Conservation (phyloP, 306 rosid genomes). For the Pterocarpus santalinus region DNA sequence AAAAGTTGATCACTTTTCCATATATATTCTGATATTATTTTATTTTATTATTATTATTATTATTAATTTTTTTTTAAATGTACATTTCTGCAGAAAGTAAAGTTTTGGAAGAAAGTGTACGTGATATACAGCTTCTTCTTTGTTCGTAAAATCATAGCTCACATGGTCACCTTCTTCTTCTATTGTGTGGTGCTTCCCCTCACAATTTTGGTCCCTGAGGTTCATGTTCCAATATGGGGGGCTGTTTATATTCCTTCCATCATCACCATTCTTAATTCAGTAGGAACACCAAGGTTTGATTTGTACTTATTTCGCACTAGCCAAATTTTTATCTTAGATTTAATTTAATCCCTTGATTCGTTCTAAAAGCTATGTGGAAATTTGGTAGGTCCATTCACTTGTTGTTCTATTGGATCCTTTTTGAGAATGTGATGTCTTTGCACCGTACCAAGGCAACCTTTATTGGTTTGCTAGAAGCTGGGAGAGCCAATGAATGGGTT, state of each 20-base stretch:
- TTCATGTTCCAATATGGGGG: conserved; percentile 97
- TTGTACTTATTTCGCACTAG: neutral
- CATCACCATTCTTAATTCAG: conserved; percentile 96
- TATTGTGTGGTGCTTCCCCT: conserved; percentile 95
- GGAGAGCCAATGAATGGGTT: conserved; percentile 96
- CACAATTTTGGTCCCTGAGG: conserved; percentile 96
- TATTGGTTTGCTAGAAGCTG: conserved; percentile 86
- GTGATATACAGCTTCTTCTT: conserved; percentile 98
- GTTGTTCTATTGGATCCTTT: conserved; percentile 96
- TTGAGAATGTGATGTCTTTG: conserved; percentile 97
- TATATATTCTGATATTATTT: no score
- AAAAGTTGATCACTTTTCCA: no score
- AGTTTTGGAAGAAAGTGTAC: conserved; percentile 91
- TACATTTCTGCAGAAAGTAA: conserved; percentile 75
- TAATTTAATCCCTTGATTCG: neutral
- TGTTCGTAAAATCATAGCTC: conserved; percentile 94
- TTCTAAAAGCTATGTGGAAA: conserved; percentile 32
- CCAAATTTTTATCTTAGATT: neutral
- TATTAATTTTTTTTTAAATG: neutral
- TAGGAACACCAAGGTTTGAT: conserved; percentile 96
- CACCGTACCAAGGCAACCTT: conserved; percentile 97
- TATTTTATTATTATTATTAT: neutral
- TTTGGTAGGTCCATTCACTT: conserved; percentile 87
- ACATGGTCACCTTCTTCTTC: conserved; percentile 92
- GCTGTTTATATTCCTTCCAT: conserved; percentile 98